Conservation (phyloP, 1,284 basidiomycete genomes). For the Ganoderma lucidum region DNA sequence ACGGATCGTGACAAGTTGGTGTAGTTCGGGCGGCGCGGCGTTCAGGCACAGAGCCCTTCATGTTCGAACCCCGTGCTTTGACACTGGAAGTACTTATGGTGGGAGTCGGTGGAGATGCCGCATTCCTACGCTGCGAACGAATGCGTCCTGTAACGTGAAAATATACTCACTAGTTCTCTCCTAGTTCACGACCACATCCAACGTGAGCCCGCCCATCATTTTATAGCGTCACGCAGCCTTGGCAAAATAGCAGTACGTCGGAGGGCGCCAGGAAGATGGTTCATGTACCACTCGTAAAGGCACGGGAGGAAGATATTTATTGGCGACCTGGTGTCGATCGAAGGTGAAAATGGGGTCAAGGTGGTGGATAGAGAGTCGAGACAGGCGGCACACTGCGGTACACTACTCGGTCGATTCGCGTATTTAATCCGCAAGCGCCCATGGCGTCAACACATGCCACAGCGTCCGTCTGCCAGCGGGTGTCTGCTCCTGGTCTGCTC, state of each 20-base stretch:
- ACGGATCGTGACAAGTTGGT: not conserved
- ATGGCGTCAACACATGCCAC: not conserved
- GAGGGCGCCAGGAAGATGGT: not conserved
- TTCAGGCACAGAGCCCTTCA: conserved; percentile 4
- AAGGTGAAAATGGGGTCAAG: not conserved
- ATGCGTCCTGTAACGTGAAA: not conserved
- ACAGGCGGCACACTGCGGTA: not conserved
- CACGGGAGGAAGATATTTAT: not conserved
- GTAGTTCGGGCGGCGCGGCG: not conserved
- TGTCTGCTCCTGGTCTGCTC: not conserved
- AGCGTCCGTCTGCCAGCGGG: not conserved
- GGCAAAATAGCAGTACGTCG: not conserved
- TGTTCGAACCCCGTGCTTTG: not conserved
- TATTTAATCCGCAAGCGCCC: not conserved
- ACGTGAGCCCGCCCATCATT: not conserved
- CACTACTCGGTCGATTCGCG: no score
- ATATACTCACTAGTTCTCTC: not conserved
- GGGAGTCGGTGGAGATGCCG: not conserved
- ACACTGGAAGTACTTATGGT: not conserved
- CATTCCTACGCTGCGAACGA: not conserved
- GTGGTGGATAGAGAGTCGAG: not conserved
- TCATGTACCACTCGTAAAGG: not conserved
- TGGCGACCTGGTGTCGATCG: not conserved
- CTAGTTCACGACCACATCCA: not conserved
- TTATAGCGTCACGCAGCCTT: not conserved